Evolutionary conservation across 192 early-diverging fungal species (phyloP).

Genomic region (Coemansia sp.): DNA sequence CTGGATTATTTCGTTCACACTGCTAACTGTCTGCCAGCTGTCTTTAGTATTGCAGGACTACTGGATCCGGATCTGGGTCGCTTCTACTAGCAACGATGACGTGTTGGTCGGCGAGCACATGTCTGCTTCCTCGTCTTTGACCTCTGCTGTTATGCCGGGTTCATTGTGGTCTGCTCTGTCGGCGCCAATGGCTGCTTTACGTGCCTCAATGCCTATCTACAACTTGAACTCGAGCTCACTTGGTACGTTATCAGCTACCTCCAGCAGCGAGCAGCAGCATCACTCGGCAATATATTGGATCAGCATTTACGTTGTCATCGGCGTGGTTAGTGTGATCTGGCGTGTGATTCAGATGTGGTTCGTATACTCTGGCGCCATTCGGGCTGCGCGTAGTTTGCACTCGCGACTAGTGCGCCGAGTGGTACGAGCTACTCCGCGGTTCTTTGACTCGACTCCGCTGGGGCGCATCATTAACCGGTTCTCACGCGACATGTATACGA

Average conservation of each 20-base stretch:
- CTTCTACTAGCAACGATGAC: constrained; percentile 11
- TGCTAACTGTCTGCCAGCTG: constrained; percentile 55
- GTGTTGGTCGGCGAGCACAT: not conserved
- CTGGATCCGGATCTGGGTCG: constrained; percentile 49
- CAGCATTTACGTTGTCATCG: constrained; percentile 64
- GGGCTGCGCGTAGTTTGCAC: constrained; percentile 64
- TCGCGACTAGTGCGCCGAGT: constrained; percentile 59
- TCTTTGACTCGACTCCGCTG: constrained; percentile 86
- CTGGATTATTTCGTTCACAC: constrained; percentile 57
- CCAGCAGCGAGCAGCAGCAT: not conserved
- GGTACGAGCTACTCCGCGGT: constrained; percentile 71
- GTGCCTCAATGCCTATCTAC: not conserved
- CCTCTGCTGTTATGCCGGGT: not conserved
- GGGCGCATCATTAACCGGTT: constrained; percentile 87
- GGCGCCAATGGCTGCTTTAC: not conserved
- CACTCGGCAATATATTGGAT: constrained; percentile 65
- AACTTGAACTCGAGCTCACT: not conserved
- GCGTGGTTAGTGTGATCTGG: constrained; percentile 44
- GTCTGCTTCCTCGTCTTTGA: not conserved
- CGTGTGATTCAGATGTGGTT: constrained; percentile 48
- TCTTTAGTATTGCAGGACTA: constrained; percentile 60
- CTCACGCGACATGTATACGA: constrained; percentile 77
- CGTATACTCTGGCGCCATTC: constrained; percentile 56
- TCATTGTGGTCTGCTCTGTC: not conserved
- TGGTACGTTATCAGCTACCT: not conserved